Base-by-base conservation (phyloP, 768 basidiomycete genomes). In the Mycena floridula region DNA sequence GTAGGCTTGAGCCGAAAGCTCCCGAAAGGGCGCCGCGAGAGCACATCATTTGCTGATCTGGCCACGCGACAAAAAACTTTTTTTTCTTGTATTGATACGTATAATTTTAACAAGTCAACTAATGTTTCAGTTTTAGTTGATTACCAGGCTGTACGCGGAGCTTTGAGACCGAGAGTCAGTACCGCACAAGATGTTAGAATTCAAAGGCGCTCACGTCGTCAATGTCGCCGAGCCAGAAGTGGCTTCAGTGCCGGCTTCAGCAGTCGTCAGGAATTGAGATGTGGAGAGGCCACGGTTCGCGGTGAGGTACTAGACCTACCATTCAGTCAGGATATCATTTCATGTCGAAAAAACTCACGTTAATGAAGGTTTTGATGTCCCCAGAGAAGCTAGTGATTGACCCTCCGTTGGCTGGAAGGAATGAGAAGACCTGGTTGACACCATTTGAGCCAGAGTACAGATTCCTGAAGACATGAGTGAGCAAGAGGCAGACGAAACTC, bases 181-280 rank as follows among this genome's bases (percentile, higher is more conserved):
- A 12, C 5, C 12, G 35, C 23, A 23, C 12, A 36, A 42, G 21
- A 7, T 12, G 39, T 18, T 6, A 13, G 20, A 30, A 20, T 37
- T 18, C 32, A 28, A 21, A 30, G n/a, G 27, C 5, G 62, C 76
- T 54, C 52, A 82, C 81, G 74, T 76, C 0, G 65, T 70, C 7
- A 83, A 59, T 0, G 66, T 72, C 8, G 75, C 79, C 23, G 66
- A 64, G n/a, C 81, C 81, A 9, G 67, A 68, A 0, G 77, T 82
- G 13, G 76, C 74, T 58, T 85, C 83, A 0, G 77, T 78, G 5
- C 83, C 83, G 6, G 69, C 81, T 53, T 85, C 81, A 2, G 72
- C 72, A 11, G 73, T 79, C 27, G 59, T 70, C 42, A 85, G 65
- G 61, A 70, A 85, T 52, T 85, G 73, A 3, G 76, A 73, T 12